Conservation (phyloP, 306 rosid species). For the Lagenaria siceraria region DNA sequence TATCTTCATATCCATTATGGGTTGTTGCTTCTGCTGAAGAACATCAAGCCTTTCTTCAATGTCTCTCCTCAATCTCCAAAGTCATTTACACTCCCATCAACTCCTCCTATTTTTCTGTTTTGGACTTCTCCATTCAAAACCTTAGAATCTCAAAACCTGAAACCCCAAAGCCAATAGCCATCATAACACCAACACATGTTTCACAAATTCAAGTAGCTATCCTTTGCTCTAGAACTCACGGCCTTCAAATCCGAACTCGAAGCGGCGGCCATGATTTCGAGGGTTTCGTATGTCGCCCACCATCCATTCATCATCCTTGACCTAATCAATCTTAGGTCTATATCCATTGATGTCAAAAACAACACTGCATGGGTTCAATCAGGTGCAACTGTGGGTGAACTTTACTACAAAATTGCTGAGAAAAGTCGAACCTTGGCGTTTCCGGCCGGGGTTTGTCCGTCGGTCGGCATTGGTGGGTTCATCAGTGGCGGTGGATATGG, state of each 20-base stretch:
- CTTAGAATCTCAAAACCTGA: too few species aligned
- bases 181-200: too few species aligned
- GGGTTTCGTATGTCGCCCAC: not conserved
- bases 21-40: too few species aligned
- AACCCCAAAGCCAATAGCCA: too few species aligned
- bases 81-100: too few species aligned
- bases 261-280: not conserved
- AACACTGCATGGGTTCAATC: conserved; percentile 12
- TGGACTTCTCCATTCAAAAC: too few species aligned
- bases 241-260: too few species aligned
- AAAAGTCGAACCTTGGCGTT: conserved; percentile 28
- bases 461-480: conserved; percentile 51
- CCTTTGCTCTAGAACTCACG: not conserved
- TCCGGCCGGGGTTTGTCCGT: conserved; percentile 58
- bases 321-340: conserved; percentile 16
- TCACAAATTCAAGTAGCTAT: too few species aligned
- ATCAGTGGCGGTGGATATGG: conserved; percentile 7
- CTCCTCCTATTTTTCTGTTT: too few species aligned
- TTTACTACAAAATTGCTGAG: not conserved
- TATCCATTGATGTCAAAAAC: conserved; percentile 18
- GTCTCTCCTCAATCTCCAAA: too few species aligned
- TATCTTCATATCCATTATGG: too few species aligned
- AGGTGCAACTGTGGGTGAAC: conserved; percentile 55
- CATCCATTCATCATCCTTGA: conserved; percentile 26
- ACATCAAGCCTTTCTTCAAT: too few species aligned